Evolutionary conservation across 176 grass and related monocot genomes (phyloP), one percentile per base, ranked within the genome.

Genomic region (Aegilops speltoides): DNA sequence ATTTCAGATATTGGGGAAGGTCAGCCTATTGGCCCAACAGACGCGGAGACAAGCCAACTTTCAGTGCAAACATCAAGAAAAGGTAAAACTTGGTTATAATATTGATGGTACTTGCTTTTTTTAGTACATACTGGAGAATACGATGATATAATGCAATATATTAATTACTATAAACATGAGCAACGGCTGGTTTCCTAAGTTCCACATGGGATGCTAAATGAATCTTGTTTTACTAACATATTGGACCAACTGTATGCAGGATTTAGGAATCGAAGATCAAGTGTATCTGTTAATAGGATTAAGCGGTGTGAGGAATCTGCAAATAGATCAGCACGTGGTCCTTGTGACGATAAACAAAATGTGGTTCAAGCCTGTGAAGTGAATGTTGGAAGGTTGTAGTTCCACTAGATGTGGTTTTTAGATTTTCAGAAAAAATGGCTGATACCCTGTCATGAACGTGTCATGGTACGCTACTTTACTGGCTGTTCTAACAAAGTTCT

Each of bases 361-460:
- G 64, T 61, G 78, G 60, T 75, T 79, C 79, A 70, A 88, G 66
- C 64, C 43, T 73, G 14, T 65, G 86, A 82, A 87, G 65, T 69
- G 46, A 82, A 83, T 78, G 34, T n/a, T 84, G 82, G 76, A 86
- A 92, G 90, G 90, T 95, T 88, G 37, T 70, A 65, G n/a, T 76
- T 83, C 41, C 26, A 84, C 7, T 85, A 71, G 54, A 77, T 77
- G 24, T 32, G 22, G 50, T 77, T 67, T 86, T 38, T 75, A 60
- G 10, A 68, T 75, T 87, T 33, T 2, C 52, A 57, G 5, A 62
- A 61, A 64, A 38, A 43, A 45, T 28, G 15, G 26, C 26, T 50
- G 56, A 73, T 36, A 19, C 52, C 43, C 4, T 81, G 28, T 84
- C 69, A 69, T 80, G 45, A 64, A 63, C 54, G 24, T 91, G 40